Evolutionary conservation across 1,284 basidiomycete species (phyloP), one percentile per base, ranked within the genome.

Genomic region (Cutaneotrichosporon mucoides): DNA sequence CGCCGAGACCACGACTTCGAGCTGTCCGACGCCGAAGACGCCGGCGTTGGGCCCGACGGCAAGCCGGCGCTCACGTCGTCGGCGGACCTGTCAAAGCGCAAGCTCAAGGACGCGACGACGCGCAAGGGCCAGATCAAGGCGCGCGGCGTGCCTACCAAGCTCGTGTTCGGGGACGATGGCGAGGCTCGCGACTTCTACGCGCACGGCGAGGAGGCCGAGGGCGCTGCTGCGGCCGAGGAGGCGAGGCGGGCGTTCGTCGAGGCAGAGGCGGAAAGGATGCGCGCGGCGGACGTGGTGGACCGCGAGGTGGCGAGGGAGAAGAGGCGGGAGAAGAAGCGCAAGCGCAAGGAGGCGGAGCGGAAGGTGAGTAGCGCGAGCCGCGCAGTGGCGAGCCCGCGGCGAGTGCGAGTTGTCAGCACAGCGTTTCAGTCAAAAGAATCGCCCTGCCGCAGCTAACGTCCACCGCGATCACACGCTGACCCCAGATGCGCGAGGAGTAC

Each of bases 151-250:
- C 82, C 84, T 4, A 73, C 76, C 55, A 87, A 86, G 70, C 80
- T 94, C 36, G 80, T 93, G 15, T 98, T 90, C 73, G 94, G 91
- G 73, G 91, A 92, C 47, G 88, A 87, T 48, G 96, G 90, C 12
- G 81, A 82, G 16, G 82, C 85, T 52, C 89, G 89, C 73, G 85
- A 90, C 69, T 76, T 90, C 48, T 94, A 92, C 74, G 90, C 89
- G 80, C 83, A 88, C 79, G 73, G 75, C 33, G 82, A 84, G 50
- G 86, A 86, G 65, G 85, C 85, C 13, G 86, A 88, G 35, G 84
- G 84, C 59, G 76, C 82, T 57, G 83, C 82, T 42, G 88, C 85
- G 57, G 88, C 84, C 50, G 84, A 84, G 71, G 85, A 83, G 66
- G 88, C 84, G 54, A 87, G 88, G 24, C 80, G 80, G 69, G 79